Base-by-base conservation (phyloP, 495 filamentous ascomycete species). In the Amniculicola lignicola region DNA sequence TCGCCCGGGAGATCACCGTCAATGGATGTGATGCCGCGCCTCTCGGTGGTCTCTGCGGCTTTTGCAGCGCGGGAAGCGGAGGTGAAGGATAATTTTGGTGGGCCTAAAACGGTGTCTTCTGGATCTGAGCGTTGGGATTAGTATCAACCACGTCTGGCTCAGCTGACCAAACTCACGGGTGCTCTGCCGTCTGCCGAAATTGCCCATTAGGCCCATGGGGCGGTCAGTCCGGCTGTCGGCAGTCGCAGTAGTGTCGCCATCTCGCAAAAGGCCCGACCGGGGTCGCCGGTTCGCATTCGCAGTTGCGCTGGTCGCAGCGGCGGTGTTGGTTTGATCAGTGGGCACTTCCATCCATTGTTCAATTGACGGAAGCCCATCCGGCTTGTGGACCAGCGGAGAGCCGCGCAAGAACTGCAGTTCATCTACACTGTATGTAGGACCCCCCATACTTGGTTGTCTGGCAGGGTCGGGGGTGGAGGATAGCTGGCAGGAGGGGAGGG, bases 291-390 rank as follows among this genome's bases (percentile, higher is more conserved):
- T 48, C 5, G 35, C 35, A 29, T 11, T 28, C 15, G 21, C 21
- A 36, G 6, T 35, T 4, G 48, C 27, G 11, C 33, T 41, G 51
- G 21, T 18, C 12, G 22, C 56, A 28, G 23, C 51, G 51, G 29
- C n/a, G 15, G 22, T 59, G 36, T 28, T 55, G 54, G 54, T 59
- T 22, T 61, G 51, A 18, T 61, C 58, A 19, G 49, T 19, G 19
- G 54, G 51, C 43, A 51, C 22, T 57, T 92, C 91, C 89, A 97
- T 96, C 93, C 93, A 99, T 78, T 97, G 90, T 75, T 95, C 90
- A 52, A 87, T 82, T 21, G 90, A 86, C 22, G 93, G 93, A 36
- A 99, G 79, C 44, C 77, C 77, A 41, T 82, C 70, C 28, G 93
- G 93, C 65, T 92, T 95, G 52, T 79, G 72, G 63, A 90, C 89